phyloP scores from a whole-genome alignment of 2,329 filamentous ascomycete species.

The Myriosclerotinia curreyana region DNA sequence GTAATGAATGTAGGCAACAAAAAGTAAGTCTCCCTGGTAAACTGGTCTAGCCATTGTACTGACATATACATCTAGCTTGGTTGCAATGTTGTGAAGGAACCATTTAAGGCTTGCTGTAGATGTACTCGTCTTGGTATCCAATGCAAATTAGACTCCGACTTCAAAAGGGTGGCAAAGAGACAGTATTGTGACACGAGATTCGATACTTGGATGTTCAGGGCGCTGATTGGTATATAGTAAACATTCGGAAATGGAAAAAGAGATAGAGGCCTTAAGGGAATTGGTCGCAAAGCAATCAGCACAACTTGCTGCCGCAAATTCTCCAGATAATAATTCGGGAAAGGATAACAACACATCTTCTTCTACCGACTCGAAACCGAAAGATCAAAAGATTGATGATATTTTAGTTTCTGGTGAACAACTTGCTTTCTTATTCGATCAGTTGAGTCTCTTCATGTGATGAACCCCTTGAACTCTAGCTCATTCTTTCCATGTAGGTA shows the following conservation, averaged over 20 bases:
- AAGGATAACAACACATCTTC: conserved; percentile 46
- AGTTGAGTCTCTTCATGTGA: conserved; percentile 22
- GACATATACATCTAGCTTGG: conserved; percentile 49
- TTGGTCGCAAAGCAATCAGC: conserved; percentile 21
- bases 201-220: neutral
- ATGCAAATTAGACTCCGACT: conserved; percentile 66
- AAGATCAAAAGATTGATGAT: conserved; percentile 22
- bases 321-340: conserved; percentile 50
- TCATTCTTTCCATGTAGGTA: conserved; percentile 45
- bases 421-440: conserved; percentile 22
- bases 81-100: conserved; percentile 64
- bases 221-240: conserved; percentile 43
- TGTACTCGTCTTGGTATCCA: conserved; percentile 60
- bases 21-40: conserved; percentile 49
- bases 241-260: conserved; percentile 61
- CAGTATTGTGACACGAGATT: conserved; percentile 2
- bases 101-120: conserved; percentile 58
- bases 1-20: conserved; percentile 61
- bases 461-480: conserved; percentile 35
- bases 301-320: conserved; percentile 39
- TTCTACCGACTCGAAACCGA: conserved; percentile 41
- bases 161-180: conserved; percentile 62
- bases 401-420: conserved; percentile 24
- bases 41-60: conserved; percentile 4
- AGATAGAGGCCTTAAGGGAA: conserved; percentile 51